Base-by-base conservation (phyloP, 768 basidiomycete genomes). In the Candolleomyces efflorescens region DNA sequence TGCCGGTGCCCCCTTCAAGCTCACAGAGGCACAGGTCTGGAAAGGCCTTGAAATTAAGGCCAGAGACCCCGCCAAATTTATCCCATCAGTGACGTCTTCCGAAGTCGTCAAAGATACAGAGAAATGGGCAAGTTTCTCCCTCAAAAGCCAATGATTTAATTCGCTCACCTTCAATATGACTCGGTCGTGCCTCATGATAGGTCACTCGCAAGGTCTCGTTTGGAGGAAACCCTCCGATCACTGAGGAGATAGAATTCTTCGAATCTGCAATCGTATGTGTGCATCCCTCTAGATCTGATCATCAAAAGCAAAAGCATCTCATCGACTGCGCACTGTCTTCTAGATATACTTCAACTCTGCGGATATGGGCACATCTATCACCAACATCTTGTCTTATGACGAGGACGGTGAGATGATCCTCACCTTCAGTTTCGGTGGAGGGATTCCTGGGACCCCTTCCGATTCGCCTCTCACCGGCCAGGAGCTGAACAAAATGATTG, bases 11-110 rank as follows among this genome's bases (percentile, higher is more conserved):
- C 22, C 54, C 17, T 54, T 57, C 15, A 58, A 55, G 24, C 46
- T 64, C 45, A 53, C 62, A 1, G n/a, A 32, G 10, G 58, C 52
- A 13, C 64, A 64, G 22, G 55, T 64, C 20, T 64, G 64, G 64
- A 55, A 54, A 13, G 64, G 64, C 12, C 45, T 64, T 26, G 53
- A 18, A 22, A 56, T 55, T 18, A 64, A 64, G 45, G 54, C 57
- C 11, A 53, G 55, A 18, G 43, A 63, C 3, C 64, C 64, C 26
- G 51, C 37, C 36, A 5, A 17, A 5, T 53, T 53, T 37, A 49
- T 60, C 38, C 39, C 50, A 20, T 63, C 58, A 6, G 46, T 54
- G 3, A 56, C 27, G 26, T 55, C 56, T 18, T 48, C 50, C 11
- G 24, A 55, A n/a, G 37, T 63, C 23, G 13, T 57, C 12, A 51